These are phyloP conservation scores for Quercus bicolor DNA, from an alignment of 306 rosid genomes.

Conservation along the genomic window DNA sequence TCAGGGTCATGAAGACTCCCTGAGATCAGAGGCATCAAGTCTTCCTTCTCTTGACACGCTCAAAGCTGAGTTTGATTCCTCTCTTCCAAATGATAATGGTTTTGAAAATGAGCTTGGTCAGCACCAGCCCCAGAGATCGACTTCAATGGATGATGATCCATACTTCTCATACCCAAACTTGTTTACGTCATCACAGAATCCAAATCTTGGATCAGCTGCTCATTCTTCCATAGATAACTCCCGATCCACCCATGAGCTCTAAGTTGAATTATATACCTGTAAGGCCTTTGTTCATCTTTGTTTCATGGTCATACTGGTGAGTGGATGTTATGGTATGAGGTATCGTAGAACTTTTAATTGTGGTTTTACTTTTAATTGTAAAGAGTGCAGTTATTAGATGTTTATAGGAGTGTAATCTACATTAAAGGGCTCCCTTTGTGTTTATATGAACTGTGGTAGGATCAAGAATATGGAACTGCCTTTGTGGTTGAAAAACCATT, in stretches of 20 bases:
- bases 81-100: constrained; percentile 31
- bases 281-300: neutral
- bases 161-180: constrained; percentile 81
- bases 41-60: constrained; percentile 35
- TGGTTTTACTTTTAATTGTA: neutral
- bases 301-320: constrained; percentile 30
- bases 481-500: neutral
- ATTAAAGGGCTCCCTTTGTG: constrained; percentile 7
- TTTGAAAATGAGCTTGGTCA: constrained; percentile 23
- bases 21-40: constrained; percentile 36
- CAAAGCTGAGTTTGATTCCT: constrained; percentile 40
- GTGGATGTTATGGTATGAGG: constrained; percentile 11
- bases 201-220: constrained; percentile 43
- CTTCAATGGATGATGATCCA: constrained; percentile 78
- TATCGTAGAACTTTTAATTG: neutral
- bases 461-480: constrained; percentile 13
- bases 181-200: constrained; percentile 55
- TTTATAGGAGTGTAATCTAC: neutral
- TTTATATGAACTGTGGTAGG: neutral
- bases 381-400: constrained; percentile 15
- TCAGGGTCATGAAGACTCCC: constrained; percentile 32
- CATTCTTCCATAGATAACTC: constrained; percentile 42
- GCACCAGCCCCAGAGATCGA: constrained; percentile 60
- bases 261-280: constrained; percentile 9
- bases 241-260: constrained; percentile 35